phyloP scores from a whole-genome alignment of 192 early-diverging fungal species.

The Gaertneriomyces sp. region DNA sequence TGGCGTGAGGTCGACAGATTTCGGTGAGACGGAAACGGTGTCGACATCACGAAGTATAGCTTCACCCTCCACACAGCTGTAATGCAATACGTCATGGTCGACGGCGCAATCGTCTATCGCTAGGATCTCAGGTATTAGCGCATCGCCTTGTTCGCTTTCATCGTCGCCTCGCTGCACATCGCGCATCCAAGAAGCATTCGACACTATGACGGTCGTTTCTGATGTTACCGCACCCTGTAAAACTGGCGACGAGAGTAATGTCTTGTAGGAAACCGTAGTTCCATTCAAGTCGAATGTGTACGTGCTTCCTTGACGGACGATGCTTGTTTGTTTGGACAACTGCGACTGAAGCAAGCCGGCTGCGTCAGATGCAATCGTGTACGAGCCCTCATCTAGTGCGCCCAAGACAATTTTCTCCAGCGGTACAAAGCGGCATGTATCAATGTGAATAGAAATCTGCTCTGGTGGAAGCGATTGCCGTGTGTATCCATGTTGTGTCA shows the following conservation, averaged over 20 bases:
- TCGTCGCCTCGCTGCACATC: slow-evolving; percentile 25
- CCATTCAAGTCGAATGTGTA: slow-evolving; percentile 11
- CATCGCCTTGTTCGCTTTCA: slow-evolving; percentile 9
- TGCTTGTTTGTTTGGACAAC: background rate
- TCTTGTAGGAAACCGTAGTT: slow-evolving; percentile 30
- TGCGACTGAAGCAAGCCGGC: slow-evolving; percentile 30
- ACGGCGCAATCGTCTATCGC: slow-evolving; percentile 2
- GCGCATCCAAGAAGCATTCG: slow-evolving; percentile 38
- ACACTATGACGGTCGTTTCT: slow-evolving; percentile 55
- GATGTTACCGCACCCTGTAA: slow-evolving; percentile 59
- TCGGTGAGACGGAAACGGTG: background rate
- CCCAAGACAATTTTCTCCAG: slow-evolving; percentile 63
- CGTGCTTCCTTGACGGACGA: slow-evolving; percentile 7
- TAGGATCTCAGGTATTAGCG: slow-evolving; percentile 12
- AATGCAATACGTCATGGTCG: slow-evolving; percentile 28
- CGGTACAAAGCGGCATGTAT: slow-evolving; percentile 35
- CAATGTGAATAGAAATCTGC: background rate
- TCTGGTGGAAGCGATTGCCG: background rate
- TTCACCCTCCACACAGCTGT: slow-evolving; percentile 35
- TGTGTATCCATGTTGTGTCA: too few relatives aligned
- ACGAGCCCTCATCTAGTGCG: slow-evolving; percentile 51
- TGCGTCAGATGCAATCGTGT: slow-evolving; percentile 44
- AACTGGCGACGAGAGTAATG: slow-evolving; percentile 62
- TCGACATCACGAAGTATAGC: slow-evolving; percentile 43
- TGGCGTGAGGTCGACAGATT: background rate